Base-by-base conservation (phyloP, 2,329 filamentous ascomycete species). In the Aspergillus fumigatus region DNA sequence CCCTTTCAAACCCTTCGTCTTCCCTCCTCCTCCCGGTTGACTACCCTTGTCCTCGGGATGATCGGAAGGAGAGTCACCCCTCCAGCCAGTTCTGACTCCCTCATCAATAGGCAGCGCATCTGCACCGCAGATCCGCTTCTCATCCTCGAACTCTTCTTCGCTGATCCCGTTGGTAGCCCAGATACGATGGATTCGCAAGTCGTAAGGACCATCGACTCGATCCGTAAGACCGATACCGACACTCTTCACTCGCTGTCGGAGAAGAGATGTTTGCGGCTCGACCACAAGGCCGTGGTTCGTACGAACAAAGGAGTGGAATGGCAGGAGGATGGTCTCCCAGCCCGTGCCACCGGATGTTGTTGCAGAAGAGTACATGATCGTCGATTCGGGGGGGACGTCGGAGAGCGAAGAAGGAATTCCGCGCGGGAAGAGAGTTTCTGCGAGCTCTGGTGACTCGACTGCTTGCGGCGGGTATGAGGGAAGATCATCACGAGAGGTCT, bases 311-410 rank as follows among this genome's bases (percentile, higher is more conserved):
- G 96, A 91, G 65, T 87, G 88, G 83, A 92, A 94, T 60, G 88
- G 89, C 61, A 99, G 88, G 49, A 95, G 75, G n/a, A 97, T 84
- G 1, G 94, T 97, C 80, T 99, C 93, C 94, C 94, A 99, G 67
- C 92, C 83, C 0, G 92, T 92, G 0, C 89, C 87, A 8, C 84
- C 84, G 67, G 87, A 88, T 8, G 88, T 82, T 5, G 65, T 69
- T 5, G 65, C 61, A 17, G 67, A 65, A 19, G 71, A 64, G 17
- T 66, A 69, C 19, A 75, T 68, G 50, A 72, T 66, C 1, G 72
- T 73, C 25, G 67, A 69, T 32, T 69, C 63, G 10, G 73, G 67
- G 1, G 73, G 73, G 11, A 73, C 58, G 50, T 77, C 74, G 1
- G 73, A 75, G 7, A 76, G 66, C 1, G 73, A 68, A 5, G 71